Percentiles rank a stretch among this genome's conserved stretches.
These are phyloP conservation scores for Nitzschia putrida DNA, from an alignment of 108 stramenopile genomes.

Conservation along the genomic window DNA sequence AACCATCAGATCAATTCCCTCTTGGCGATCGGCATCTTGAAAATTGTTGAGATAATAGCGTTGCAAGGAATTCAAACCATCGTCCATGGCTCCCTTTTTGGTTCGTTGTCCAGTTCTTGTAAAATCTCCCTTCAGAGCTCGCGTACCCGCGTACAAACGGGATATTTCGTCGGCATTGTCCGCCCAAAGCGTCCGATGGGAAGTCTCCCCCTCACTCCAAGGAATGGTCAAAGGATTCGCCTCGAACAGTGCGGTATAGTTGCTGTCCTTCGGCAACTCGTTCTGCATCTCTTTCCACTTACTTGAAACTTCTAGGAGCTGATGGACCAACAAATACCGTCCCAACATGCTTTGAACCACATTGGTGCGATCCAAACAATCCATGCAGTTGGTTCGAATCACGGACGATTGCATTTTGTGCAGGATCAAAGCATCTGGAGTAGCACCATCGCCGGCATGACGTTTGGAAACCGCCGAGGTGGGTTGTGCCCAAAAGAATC, in stretches of 20 bases:
- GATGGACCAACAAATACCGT: conserved; percentile 66
- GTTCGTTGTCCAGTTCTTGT: conserved; percentile 91
- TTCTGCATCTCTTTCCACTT: conserved; percentile 42
- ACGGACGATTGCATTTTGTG: conserved; percentile 75
- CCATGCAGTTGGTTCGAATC: conserved; percentile 98
- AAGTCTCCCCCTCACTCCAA: conserved; percentile 65
- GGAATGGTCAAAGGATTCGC: conserved; percentile 57
- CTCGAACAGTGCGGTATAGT: conserved; percentile 23
- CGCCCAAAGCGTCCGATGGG: conserved; percentile 83
- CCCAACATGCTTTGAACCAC: conserved; percentile 96
- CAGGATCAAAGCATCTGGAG: conserved; percentile 40
- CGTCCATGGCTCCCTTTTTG: conserved; percentile 88
- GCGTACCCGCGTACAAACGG: conserved; percentile 92
- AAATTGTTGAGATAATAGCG: conserved; percentile 97
- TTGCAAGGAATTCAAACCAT: conserved; percentile 94
- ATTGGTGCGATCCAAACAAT: conserved; percentile 96
- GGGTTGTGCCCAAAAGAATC: conserved; percentile 55
- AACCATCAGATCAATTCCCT: conserved; percentile 92
- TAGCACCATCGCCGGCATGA: not conserved
- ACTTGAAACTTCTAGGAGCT: conserved; percentile 38
- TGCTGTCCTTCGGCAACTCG: too few species aligned
- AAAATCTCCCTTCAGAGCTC: conserved; percentile 94
- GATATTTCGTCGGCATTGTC: conserved; percentile 93
- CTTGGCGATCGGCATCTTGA: conserved; percentile 92
- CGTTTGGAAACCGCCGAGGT: conserved; percentile 17